A percentile compares a stretch with the other conserved stretches of the same genome.
These are phyloP conservation scores for Capronia americana DNA, from an alignment of 2,329 filamentous ascomycete genomes.

Conservation along the genomic window DNA sequence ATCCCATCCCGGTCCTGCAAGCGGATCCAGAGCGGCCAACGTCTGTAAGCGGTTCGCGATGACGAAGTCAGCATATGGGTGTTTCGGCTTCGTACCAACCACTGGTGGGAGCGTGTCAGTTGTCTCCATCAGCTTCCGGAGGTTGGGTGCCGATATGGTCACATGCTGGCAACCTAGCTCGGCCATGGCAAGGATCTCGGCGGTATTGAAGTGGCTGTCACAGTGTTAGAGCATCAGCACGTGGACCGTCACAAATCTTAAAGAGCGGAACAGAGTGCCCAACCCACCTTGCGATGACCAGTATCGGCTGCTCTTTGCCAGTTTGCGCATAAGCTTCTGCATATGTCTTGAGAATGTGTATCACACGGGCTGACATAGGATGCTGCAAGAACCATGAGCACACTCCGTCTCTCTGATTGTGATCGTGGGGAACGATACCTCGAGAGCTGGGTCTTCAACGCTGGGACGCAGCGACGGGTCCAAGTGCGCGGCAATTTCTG, in stretches of 20 bases:
- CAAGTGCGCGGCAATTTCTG: background rate
- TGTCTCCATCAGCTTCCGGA: slow-evolving; percentile 9
- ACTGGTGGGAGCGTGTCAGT: background rate
- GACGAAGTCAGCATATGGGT: background rate
- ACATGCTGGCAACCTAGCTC: slow-evolving; percentile 22
- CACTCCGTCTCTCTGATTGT: background rate
- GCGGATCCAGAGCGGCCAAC: background rate
- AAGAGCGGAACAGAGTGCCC: background rate
- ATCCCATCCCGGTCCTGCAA: background rate
- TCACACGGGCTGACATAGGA: background rate
- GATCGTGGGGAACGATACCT: background rate
- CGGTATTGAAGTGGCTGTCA: slow-evolving; percentile 18
- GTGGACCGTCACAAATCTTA: background rate
- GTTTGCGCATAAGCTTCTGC: background rate
- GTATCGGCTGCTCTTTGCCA: background rate
- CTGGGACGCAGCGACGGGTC: background rate
- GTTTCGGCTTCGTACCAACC: background rate
- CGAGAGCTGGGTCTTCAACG: background rate
- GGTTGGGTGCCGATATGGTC: slow-evolving; percentile 14
- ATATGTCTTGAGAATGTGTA: background rate
- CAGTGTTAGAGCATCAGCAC: slow-evolving; percentile 43
- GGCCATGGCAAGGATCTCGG: slow-evolving; percentile 19
- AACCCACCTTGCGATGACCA: background rate
- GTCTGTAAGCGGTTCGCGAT: background rate
- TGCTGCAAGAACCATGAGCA: background rate